Percentiles rank a stretch among this genome's conserved stretches.
These are phyloP conservation scores for Ceratocystis ficicola DNA, from an alignment of 2,329 filamentous ascomycete genomes.

Conservation along the genomic window DNA sequence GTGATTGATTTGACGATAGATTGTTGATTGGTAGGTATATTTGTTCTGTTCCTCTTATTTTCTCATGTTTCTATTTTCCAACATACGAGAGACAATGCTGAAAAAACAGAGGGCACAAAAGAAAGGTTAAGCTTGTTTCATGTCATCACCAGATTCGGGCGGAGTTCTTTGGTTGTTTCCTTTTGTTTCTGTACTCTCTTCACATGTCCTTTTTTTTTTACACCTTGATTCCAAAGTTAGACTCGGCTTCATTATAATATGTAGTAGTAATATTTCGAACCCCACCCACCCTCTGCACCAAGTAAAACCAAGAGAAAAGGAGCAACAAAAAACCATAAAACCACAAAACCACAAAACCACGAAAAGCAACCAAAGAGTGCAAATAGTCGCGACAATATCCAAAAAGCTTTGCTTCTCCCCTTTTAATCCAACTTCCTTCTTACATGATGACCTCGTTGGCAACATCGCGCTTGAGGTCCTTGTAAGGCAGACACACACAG, in stretches of 20 bases:
- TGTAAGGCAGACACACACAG: slow-evolving; percentile 93
- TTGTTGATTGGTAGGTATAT: slow-evolving; percentile 6
- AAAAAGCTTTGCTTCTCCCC: neutral
- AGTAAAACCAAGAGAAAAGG: slow-evolving; percentile 5
- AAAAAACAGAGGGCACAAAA: neutral
- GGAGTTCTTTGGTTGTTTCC: neutral
- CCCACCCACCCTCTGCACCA: neutral
- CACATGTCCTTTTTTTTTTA: no score
- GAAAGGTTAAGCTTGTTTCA: slow-evolving; percentile 8
- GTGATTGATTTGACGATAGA: neutral
- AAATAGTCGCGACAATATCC: slow-evolving; percentile 5
- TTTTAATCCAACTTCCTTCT: slow-evolving; percentile 23
- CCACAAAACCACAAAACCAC: neutral
- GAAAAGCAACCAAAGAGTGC: slow-evolving; percentile 1
- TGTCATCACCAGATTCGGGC: slow-evolving; percentile 6
- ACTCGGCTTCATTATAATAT: slow-evolving; percentile 9
- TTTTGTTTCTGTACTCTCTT: neutral
- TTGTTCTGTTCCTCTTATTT: neutral
- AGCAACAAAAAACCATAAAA: neutral
- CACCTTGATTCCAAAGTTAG: neutral
- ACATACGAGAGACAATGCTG: neutral
- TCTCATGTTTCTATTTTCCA: neutral
- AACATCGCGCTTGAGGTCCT: slow-evolving; percentile 95
- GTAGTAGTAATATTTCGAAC: slow-evolving; percentile 12
- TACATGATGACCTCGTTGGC: slow-evolving; percentile 88